Base-by-base conservation (phyloP, 169 alveolate genomes). In the Babesia ovata region DNA sequence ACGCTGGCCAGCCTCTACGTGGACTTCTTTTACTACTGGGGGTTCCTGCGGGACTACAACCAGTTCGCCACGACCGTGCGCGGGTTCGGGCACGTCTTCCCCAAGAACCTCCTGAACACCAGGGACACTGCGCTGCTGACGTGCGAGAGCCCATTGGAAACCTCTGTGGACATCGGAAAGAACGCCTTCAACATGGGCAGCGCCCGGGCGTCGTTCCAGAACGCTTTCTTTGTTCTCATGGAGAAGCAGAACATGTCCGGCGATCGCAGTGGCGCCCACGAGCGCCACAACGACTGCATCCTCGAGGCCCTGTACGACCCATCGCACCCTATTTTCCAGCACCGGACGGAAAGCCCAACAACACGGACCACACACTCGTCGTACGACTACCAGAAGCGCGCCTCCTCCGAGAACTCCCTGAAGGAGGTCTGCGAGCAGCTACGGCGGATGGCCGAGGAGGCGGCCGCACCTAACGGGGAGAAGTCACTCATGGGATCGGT, bases 11-110 rank as follows among this genome's bases (percentile, higher is more conserved):
- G 59, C 24, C 59, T 90, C 60, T 61, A 77, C 53, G 45, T 90
- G 7, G 92, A 90, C 36, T 90, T 90, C 75, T 90, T 90, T 50
- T 63, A 86, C 81, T 90, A 76, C 65, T 90, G 91, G 86, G 91
- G 92, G 46, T 79, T 86, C 44, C 72, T 83, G 10, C 57, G 86
- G 56, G 85, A 86, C 42, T 48, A 86, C 26, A 63, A 76, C 42
- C 77, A 83, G 54, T 78, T 84, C n/a, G 74, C 83, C 22, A 83
- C 86, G 17, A 86, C 87, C 44, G 72, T 89, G 19, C 62, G 93
- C 49, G 93, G 93, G 7, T 44, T 82, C 19, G 93, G 93, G 13
- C 93, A 89, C 29, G 78, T 78, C 14, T 70, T 70, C 75, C 93
- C 93, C 1, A 71, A 90, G 85, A 42, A 39, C 44, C 54, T 89